Evolutionary conservation across 768 basidiomycete genomes (phyloP), one percentile per base, ranked within the genome.

Genomic region (Naganishia randhawae): DNA sequence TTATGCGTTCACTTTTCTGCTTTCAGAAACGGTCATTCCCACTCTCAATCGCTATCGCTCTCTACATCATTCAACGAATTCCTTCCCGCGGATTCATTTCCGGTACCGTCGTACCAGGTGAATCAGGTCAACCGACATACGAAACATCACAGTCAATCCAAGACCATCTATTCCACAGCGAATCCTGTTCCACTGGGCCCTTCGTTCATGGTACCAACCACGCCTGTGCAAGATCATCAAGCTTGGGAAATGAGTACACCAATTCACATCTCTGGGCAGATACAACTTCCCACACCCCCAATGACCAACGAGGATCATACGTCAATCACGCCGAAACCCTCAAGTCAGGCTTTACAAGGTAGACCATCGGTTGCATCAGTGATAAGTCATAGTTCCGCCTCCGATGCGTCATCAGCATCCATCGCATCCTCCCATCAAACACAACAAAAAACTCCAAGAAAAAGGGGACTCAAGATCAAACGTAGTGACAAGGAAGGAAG

Each of bases 401-500:
- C 57, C 1, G 27, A 37, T 22, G 39, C 37, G 16, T 61, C 57
- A 14, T 17, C 39, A 14, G 37, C 37, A 29, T 61, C 57, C 41
- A 39, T 41, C 16, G 22, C 57, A 25, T 61, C 57, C 32, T 53
- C 50, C 14, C 33, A 37, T 8, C 57, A 61, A 14, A 41, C 57
- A 25, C 19, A 14, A 35, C 57, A 22, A 25, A 39, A 25, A 25
- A 42, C 57, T 25, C 57, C 57, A 16, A 14, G 57, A 19, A 61
- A 61, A 41, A n/a, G 57, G 39, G 67, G 51, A 22, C 35, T 69
- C 29, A 53, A 64, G 39, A 69, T 69, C 51, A 64, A 31, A 25
- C 61, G 63, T 13, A 63, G 57, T 25, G 57, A 53, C 9, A 64
- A 50, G 9, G 68, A 69, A 51, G 68, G 68, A 6, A 50, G 68